Base-by-base conservation (phyloP, 2,329 filamentous ascomycete species). In the Monosporascus sp. region DNA sequence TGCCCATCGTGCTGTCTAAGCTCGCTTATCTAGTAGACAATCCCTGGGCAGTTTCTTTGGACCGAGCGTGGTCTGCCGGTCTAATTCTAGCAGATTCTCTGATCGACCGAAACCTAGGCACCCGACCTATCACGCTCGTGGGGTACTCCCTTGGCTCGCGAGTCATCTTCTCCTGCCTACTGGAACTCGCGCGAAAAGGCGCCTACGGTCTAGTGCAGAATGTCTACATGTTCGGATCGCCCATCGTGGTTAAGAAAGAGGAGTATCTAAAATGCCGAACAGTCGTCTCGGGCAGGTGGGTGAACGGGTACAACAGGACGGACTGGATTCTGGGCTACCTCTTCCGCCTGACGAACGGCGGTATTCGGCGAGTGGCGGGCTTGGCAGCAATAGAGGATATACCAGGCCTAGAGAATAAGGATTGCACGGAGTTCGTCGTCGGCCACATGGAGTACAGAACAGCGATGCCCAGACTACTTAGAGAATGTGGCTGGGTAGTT, bases 311-410 rank as follows among this genome's bases (percentile, higher is more conserved):
- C 72, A 89, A 94, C 61, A 88, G 82, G 47, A 97, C 94, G 67
- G 94, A 99, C 72, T 99, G 94, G 94, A 97, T 99, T 64, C 72
- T 99, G 48, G 91, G 87, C 55, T 99, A 99, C 67, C 83, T 99
- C 1, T 99, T 99, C 79, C 89, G 94, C 15, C 82, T 96, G 43
- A 99, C 94, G 3, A 89, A 87, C 60, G 94, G 94, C 59, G 94
- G 94, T 44, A 93, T 97, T 64, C 88, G 91, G 70, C 84, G 87
- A 20, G 83, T 99, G 1, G 92, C 92, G 5, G 94, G 94, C 14
- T 80, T 99, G 43, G 88, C 84, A 1, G 78, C 87, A 1, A 80
- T 97, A 3, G 82, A 93, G 45, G 81, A 76, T 6, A 76, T 95
- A n/a, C 84, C 87, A 0, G 90, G 87, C 17, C 72, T 97, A 17